Conservation (phyloP, 2,329 filamentous ascomycete species). For the Hypoxylon sp. region DNA sequence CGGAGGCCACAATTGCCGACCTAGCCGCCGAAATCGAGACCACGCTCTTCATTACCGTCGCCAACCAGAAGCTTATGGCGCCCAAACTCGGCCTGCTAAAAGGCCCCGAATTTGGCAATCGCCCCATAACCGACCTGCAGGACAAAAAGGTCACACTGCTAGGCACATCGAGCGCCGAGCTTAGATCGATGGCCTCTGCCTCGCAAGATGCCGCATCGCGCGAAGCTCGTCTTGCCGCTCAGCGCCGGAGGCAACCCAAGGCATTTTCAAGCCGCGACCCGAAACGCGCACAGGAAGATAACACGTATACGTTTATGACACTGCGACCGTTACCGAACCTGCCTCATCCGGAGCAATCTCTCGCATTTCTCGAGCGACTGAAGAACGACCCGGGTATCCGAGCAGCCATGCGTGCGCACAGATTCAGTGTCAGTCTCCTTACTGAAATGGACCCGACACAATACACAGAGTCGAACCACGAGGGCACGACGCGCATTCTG, state of each 20-base stretch:
- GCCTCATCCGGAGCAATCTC: constrained; percentile 77
- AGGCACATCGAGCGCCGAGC: constrained; percentile 70
- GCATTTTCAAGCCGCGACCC: constrained; percentile 48
- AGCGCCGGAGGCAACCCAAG: constrained; percentile 47
- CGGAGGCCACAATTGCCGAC: constrained; percentile 64
- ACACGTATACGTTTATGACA: constrained; percentile 82
- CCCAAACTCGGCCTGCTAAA: constrained; percentile 74
- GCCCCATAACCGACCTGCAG: constrained; percentile 59
- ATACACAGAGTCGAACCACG: constrained; percentile 78
- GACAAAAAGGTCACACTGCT: constrained; percentile 73
- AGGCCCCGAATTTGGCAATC: constrained; percentile 69
- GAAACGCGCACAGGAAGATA: constrained; percentile 63
- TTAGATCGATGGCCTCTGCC: constrained; percentile 66
- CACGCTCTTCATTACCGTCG: constrained; percentile 67
- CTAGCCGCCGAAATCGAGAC: constrained; percentile 69
- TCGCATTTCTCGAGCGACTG: constrained; percentile 78
- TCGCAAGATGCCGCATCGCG: constrained; percentile 61
- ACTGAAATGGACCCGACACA: constrained; percentile 95
- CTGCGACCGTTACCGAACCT: constrained; percentile 82
- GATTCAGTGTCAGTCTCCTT: constrained; percentile 84
- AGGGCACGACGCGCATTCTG: constrained; percentile 79
- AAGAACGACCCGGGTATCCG: constrained; percentile 87
- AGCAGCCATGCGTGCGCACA: constrained; percentile 83
- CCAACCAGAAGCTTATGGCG: constrained; percentile 76
- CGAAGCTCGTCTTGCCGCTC: constrained; percentile 56